A percentile compares a stretch with the other conserved stretches of the same genome.
Conservation (phyloP, 2,329 filamentous ascomycete genomes). For the Diplodia mutila region DNA sequence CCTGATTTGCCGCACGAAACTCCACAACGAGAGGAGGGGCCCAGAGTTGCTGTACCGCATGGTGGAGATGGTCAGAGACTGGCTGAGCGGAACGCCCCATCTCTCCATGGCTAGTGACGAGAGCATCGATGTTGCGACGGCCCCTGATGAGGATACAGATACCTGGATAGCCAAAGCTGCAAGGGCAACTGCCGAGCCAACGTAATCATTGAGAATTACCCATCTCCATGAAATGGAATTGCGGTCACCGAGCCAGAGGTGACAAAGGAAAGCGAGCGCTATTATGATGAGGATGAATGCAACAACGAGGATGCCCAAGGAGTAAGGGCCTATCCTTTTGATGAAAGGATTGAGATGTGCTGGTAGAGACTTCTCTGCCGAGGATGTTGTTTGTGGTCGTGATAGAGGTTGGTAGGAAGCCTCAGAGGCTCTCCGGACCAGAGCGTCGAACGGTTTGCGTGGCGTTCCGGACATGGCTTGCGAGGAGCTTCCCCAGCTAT, state of each 20-base stretch:
- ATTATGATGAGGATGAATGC: background rate
- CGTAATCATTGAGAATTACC: slow-evolving; percentile 1
- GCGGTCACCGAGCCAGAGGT: background rate
- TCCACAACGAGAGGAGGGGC: background rate
- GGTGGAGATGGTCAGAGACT: slow-evolving; percentile 1
- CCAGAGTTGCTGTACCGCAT: slow-evolving; percentile 10
- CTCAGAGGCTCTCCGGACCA: background rate
- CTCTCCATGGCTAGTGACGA: slow-evolving; percentile 6
- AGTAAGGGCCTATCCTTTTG: background rate
- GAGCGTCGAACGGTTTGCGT: background rate
- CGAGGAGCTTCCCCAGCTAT: too few relatives aligned
- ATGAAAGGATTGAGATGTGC: background rate
- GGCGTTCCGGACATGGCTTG: background rate
- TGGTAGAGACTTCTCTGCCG: background rate
- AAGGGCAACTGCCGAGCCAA: background rate
- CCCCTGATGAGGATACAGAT: background rate
- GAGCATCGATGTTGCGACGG: slow-evolving; percentile 5
- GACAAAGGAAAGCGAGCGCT: background rate
- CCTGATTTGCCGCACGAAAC: background rate
- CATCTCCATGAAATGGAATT: background rate
- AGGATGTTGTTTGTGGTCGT: background rate
- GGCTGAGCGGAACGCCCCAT: background rate
- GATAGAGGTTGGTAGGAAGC: background rate
- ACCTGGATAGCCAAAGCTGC: slow-evolving; percentile 1
- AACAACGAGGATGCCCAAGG: background rate